Percentiles rank a stretch among this genome's conserved stretches.
Conservation (phyloP, 2,329 filamentous ascomycete species). For the Calonectria pseudoreteaudii region DNA sequence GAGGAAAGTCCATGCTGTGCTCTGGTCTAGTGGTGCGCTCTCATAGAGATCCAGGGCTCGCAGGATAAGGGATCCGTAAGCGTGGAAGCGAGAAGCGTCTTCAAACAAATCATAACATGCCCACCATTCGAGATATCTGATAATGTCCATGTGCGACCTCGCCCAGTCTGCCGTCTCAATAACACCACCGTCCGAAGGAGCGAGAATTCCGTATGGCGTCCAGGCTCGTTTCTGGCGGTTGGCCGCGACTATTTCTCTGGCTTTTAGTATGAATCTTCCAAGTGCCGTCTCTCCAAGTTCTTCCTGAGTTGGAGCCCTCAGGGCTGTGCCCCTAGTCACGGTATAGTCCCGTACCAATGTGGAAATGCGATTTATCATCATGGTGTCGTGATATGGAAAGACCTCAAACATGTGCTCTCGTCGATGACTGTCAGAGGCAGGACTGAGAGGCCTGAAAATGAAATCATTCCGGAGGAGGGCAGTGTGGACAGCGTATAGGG, state of each 20-base stretch:
- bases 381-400: slow-evolving; percentile 45
- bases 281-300: slow-evolving; percentile 44
- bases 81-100: slow-evolving; percentile 63
- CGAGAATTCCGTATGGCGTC: slow-evolving; percentile 61
- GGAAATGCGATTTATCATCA: slow-evolving; percentile 47
- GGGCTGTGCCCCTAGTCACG: slow-evolving; percentile 30
- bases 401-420: slow-evolving; percentile 72
- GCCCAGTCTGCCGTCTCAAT: slow-evolving; percentile 43
- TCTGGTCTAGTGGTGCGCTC: slow-evolving; percentile 53
- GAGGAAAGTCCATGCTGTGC: slow-evolving; percentile 72
- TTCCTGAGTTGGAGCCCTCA: slow-evolving; percentile 25
- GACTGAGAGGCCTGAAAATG: slow-evolving; percentile 66
- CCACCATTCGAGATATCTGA: slow-evolving; percentile 79
- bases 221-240: slow-evolving; percentile 63
- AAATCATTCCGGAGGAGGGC: slow-evolving; percentile 70
- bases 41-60: slow-evolving; percentile 71
- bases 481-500: slow-evolving; percentile 78
- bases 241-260: slow-evolving; percentile 61
- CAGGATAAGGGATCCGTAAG: slow-evolving; percentile 74
- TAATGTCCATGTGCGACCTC: slow-evolving; percentile 58
- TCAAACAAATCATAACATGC: slow-evolving; percentile 67
- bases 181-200: slow-evolving; percentile 41
- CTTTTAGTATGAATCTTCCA: slow-evolving; percentile 61
- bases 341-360: slow-evolving; percentile 50
- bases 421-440: slow-evolving; percentile 60